Evolutionary conservation across 192 early-diverging fungal species (phyloP).

Genomic region (Entophlyctis helioformis): DNA sequence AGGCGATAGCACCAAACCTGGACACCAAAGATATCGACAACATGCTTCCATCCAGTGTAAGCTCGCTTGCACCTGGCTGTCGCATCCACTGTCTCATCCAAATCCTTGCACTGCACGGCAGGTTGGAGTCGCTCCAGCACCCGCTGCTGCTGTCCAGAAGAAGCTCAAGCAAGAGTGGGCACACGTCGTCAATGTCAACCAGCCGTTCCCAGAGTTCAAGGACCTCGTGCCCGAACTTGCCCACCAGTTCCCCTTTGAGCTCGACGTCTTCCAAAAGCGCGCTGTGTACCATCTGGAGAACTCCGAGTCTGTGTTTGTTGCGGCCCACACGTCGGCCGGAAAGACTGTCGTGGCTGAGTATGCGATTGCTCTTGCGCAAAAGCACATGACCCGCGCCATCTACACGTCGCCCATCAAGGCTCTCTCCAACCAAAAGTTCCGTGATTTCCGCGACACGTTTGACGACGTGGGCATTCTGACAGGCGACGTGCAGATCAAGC

Average conservation of each 20-base stretch:
- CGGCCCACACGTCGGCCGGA: conserved; percentile 96
- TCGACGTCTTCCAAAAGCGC: conserved; percentile 93
- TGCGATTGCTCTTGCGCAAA: conserved; percentile 83
- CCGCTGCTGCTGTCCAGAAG: background rate
- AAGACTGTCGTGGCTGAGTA: conserved; percentile 99
- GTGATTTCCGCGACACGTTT: conserved; percentile 82
- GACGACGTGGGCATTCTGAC: conserved; percentile 94
- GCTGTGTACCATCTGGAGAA: conserved; percentile 94
- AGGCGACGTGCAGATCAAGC: conserved; percentile 92
- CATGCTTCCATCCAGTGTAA: background rate
- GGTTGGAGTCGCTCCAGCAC: background rate
- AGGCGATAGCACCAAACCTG: too few species aligned
- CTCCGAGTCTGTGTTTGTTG: conserved; percentile 93
- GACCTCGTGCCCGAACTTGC: conserved; percentile 85
- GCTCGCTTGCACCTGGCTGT: background rate
- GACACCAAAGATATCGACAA: too few species aligned
- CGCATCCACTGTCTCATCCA: too few species aligned
- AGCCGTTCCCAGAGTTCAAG: conserved; percentile 81
- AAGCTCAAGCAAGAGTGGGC: conserved; percentile 58
- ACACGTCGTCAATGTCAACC: conserved; percentile 78
- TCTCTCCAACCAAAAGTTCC: conserved; percentile 95
- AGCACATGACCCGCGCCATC: conserved; percentile 92
- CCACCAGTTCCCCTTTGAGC: conserved; percentile 77
- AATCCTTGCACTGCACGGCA: background rate
- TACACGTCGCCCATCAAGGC: conserved; percentile 99